A percentile compares a stretch with the other conserved stretches of the same genome.
phyloP scores from a whole-genome alignment of 2,329 filamentous ascomycete species.

The Pseudocercospora cruenta region DNA sequence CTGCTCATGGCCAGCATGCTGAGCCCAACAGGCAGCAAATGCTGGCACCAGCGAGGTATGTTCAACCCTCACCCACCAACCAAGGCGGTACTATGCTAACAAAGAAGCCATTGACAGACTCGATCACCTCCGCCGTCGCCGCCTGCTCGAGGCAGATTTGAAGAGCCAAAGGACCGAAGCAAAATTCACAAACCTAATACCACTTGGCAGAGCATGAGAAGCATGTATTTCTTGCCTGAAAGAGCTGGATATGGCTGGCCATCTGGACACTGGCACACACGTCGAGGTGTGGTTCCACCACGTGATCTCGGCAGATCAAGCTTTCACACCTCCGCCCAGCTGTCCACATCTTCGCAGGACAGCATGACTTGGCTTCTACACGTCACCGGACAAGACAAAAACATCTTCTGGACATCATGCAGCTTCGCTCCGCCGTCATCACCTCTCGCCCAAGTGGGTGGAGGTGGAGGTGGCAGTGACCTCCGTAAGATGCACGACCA shows the following conservation, averaged over 20 bases:
- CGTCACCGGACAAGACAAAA: not conserved
- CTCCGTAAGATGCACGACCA: not conserved
- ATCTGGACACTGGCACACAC: not conserved
- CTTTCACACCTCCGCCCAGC: not conserved
- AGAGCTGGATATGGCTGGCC: not conserved
- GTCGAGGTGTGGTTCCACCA: not conserved
- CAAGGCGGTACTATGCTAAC: not conserved
- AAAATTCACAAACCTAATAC: not conserved
- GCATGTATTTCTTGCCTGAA: not conserved
- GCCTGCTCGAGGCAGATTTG: not conserved
- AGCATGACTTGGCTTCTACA: not conserved
- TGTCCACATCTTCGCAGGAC: not conserved
- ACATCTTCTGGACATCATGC: not conserved
- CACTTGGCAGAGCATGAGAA: not conserved
- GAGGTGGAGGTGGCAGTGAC: not conserved
- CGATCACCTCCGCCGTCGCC: not conserved
- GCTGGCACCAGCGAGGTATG: not conserved
- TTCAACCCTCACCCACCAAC: not conserved
- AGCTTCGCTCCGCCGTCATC: not conserved
- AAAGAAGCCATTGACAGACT: not conserved
- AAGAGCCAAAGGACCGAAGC: not conserved
- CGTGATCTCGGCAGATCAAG: not conserved
- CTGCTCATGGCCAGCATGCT: not conserved
- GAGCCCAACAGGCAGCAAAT: not conserved
- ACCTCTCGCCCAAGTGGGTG: not conserved